Percentiles rank a stretch among this genome's conserved stretches.
phyloP scores from a whole-genome alignment of 441 rosid genomes.

The Gossypium lobatum region DNA sequence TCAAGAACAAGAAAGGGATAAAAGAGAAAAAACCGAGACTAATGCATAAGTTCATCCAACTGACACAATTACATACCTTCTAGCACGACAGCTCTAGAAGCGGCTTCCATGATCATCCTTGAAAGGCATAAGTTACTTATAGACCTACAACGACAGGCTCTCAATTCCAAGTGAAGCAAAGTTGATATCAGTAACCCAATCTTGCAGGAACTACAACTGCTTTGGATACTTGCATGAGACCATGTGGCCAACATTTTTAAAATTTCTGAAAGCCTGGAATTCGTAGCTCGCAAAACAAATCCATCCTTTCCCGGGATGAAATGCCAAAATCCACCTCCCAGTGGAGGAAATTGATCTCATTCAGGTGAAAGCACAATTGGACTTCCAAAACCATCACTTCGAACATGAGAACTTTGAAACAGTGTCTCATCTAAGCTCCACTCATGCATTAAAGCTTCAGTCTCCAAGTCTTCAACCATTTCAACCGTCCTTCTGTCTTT shows the following conservation, averaged over 20 bases:
- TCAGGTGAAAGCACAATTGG: conserved; percentile 54
- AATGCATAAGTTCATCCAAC: not conserved
- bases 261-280: conserved; percentile 37
- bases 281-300: conserved; percentile 53
- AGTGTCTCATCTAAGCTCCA: conserved; percentile 61
- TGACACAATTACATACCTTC: conserved; percentile 36
- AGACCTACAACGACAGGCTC: conserved; percentile 33
- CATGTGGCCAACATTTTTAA: conserved; percentile 41
- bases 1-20: conserved; percentile 8
- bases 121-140: conserved; percentile 50
- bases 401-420: conserved; percentile 37
- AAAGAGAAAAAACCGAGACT: conserved; percentile 1
- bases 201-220: conserved; percentile 49
- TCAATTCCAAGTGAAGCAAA: conserved; percentile 47
- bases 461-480: conserved; percentile 62
- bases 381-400: conserved; percentile 78
- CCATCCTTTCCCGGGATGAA: conserved; percentile 38
- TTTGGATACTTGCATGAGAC: conserved; percentile 54
- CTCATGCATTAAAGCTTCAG: conserved; percentile 59
- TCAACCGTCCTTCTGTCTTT: conserved; percentile 48
- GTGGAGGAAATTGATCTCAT: conserved; percentile 31
- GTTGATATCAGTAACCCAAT: conserved; percentile 50
- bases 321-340: conserved; percentile 44
- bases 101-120: conserved; percentile 50
- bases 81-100: conserved; percentile 6